phyloP scores from a whole-genome alignment of 495 filamentous ascomycete genomes.

The Xylaria intraflava region DNA sequence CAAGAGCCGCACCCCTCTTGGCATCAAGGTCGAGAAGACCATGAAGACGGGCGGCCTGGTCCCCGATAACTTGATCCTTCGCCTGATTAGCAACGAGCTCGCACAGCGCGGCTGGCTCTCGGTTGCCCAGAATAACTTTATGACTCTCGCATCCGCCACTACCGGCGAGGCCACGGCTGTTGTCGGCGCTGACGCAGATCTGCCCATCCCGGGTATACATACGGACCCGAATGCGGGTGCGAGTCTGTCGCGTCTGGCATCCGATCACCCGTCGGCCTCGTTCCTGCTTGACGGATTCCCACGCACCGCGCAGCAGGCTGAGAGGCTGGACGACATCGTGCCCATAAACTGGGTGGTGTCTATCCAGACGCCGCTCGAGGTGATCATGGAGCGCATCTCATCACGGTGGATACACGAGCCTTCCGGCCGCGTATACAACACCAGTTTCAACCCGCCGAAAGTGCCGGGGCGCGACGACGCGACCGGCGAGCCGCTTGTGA shows the following conservation, averaged over 20 bases:
- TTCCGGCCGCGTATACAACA: slow-evolving; percentile 89
- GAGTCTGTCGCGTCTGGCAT: slow-evolving; percentile 35
- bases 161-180: slow-evolving; percentile 22
- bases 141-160: slow-evolving; percentile 34
- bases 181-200: slow-evolving; percentile 30
- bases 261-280: slow-evolving; percentile 68
- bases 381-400: slow-evolving; percentile 83
- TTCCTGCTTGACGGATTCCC: slow-evolving; percentile 97
- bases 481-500: slow-evolving; percentile 79
- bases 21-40: slow-evolving; percentile 78
- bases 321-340: slow-evolving; percentile 66
- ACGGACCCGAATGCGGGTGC: slow-evolving; percentile 25
- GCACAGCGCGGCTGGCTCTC: slow-evolving; percentile 75
- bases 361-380: slow-evolving; percentile 57
- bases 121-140: slow-evolving; percentile 30
- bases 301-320: slow-evolving; percentile 74
- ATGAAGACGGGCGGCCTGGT: slow-evolving; percentile 83
- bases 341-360: slow-evolving; percentile 87
- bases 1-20: slow-evolving; percentile 74
- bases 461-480: slow-evolving; percentile 79
- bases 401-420: slow-evolving; percentile 92
- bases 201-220: slow-evolving; percentile 31
- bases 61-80: slow-evolving; percentile 82
- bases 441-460: slow-evolving; percentile 78
- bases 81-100: slow-evolving; percentile 83